phyloP scores from a whole-genome alignment of 208 protist species.

The Trypanosoma rangeli region DNA sequence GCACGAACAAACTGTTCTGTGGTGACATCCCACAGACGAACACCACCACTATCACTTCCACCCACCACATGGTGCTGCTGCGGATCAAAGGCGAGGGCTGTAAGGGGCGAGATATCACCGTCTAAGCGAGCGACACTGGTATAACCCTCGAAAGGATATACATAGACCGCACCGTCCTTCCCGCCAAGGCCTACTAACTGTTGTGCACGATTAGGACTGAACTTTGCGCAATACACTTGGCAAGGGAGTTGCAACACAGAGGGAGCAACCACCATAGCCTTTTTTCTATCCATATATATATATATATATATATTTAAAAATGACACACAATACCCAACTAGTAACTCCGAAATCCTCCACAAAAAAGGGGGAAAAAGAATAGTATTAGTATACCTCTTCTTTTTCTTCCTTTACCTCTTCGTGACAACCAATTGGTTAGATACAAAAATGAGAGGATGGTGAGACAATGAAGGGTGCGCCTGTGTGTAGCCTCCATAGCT shows the following conservation, averaged over 20 bases:
- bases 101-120: slow-evolving; percentile 49
- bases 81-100: slow-evolving; percentile 62
- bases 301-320: slow-evolving; percentile 7
- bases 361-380: slow-evolving; percentile 5
- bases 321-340: not conserved
- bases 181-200: slow-evolving; percentile 71
- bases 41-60: slow-evolving; percentile 54
- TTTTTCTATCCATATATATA: not conserved
- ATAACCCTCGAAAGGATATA: slow-evolving; percentile 68
- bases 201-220: slow-evolving; percentile 54
- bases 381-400: not conserved
- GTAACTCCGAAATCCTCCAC: not conserved
- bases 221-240: slow-evolving; percentile 52
- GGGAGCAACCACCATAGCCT: slow-evolving; percentile 27
- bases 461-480: not conserved
- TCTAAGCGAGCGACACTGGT: slow-evolving; percentile 52
- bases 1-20: slow-evolving; percentile 55
- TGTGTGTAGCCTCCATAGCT: too few species aligned
- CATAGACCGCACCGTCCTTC: slow-evolving; percentile 52
- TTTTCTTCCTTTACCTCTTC: not conserved
- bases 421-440: not conserved
- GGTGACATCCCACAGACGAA: slow-evolving; percentile 69
- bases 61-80: slow-evolving; percentile 55
- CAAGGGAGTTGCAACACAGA: slow-evolving; percentile 59
- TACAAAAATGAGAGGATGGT: not conserved